Base-by-base conservation (phyloP, 441 rosid genomes). In the Erodium trifolium region DNA sequence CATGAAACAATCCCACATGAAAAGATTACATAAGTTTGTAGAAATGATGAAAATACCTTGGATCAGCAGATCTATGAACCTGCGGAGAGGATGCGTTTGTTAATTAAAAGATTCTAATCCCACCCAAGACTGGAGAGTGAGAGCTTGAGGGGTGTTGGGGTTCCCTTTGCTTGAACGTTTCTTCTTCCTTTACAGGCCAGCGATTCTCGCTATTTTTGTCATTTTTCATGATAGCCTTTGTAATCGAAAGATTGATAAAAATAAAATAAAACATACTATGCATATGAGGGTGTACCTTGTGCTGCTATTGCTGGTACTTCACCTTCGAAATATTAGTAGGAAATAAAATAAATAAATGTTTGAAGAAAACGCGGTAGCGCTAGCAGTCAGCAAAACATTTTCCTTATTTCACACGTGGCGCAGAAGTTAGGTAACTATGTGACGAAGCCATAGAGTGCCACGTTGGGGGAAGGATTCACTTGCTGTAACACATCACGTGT, bases 161-260 rank as follows among this genome's bases (percentile, higher is more conserved):
- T 49, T 49, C 16, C 18, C 16, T 49, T 59, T 59, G 64, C 64
- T 59, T 59, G 11, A 59, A 59, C 27, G 64, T 9, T 59, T 59
- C 12, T 59, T 59, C 64, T 59, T 59, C 59, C 64, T 59, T 11
- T 59, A 59, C 27, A 5, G 17, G 64, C 64, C 64, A 59, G 64
- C 10, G 13, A 18, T 59, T 17, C 6, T 59, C 57, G 57, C 17
- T 49, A 49, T 12, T 12, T 49, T 49, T 49, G 57, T 49, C 57
- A 13, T 49, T 49, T 49, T n/a, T 49, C 57, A n/a, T 4, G 13
- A 49, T 11, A n/a, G 57, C 13, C 57, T 49, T 59, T 59, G 4
- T 17, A 17, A 16, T 23, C 23, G 64, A 5, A 59, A 59, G 17
- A 59, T 59, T 18, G 6, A 59, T 16, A 4, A 23, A 23, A 23